Base-by-base conservation (phyloP, 768 basidiomycete genomes). In the Dendrothele bispora region DNA sequence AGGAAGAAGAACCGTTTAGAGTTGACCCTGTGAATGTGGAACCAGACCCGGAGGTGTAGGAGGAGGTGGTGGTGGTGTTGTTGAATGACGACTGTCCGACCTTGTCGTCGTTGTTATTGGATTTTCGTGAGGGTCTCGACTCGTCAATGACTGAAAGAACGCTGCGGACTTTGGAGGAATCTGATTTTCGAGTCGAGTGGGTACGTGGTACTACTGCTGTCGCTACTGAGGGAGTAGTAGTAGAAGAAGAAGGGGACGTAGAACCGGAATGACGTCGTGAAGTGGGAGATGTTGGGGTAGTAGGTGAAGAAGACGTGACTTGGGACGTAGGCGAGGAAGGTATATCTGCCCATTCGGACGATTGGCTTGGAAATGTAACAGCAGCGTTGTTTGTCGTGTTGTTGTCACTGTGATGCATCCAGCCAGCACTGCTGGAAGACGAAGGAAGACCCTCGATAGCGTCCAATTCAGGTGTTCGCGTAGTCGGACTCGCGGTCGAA, bases 71-170 rank as follows among this genome's bases (percentile, higher is more conserved):
- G 62, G 47, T 34, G 62, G 53, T 50, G 54, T 40, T 39, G 37
- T 32, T 52, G 46, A 44, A 53, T 61, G 57, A 46, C 59, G 14
- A 46, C 43, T 10, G 53, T 46, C 34, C 47, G 38, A 41, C 52
- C 56, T 21, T 14, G 20, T 50, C 52, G 39, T 43, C 49, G 45
- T 54, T 55, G 29, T 54, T 54, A 41, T 51, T 65, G 37, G 67
- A 52, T 49, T 65, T 59, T 17, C 63, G 69, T 44, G 71, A 52
- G 47, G 70, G 38, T 18, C 37, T 29, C n/a, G 78, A 25, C 64
- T 91, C 88, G 51, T 88, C 84, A 46, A 91, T 83, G 18, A 81
- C 77, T 25, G 85, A 64, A n/a, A 91, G 69, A n/a, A 86, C 79
- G 49, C 73, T 83, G 39, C 85, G 83, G 36, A 90, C 74, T 61